Evolutionary conservation across 2,329 filamentous ascomycete species (phyloP).

Genomic region (Fusarium cyanostomum): DNA sequence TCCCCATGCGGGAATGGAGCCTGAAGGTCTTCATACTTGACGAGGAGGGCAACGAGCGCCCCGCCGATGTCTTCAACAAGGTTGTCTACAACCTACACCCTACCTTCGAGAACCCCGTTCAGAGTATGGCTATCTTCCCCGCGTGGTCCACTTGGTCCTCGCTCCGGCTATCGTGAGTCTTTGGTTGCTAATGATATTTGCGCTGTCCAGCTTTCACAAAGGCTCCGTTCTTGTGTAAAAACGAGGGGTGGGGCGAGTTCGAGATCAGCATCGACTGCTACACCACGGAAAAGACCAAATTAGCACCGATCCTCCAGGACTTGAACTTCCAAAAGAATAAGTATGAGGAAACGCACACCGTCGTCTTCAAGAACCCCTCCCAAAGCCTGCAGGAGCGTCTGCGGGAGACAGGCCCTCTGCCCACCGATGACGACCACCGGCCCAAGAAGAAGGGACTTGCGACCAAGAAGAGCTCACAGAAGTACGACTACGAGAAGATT

Average conservation of each 20-base stretch:
- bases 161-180: neutral
- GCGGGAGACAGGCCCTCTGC: conserved; percentile 86
- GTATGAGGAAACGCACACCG: conserved; percentile 84
- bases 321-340: conserved; percentile 85
- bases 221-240: conserved; percentile 86
- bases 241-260: conserved; percentile 99
- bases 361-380: conserved; percentile 93
- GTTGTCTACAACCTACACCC: conserved; percentile 93
- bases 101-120: conserved; percentile 85
- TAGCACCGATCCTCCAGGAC: conserved; percentile 79
- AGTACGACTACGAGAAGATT: conserved; percentile 91
- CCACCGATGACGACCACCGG: conserved; percentile 73
- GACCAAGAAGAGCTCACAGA: conserved; percentile 80
- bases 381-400: conserved; percentile 82
- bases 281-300: conserved; percentile 87
- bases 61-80: conserved; percentile 89
- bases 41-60: conserved; percentile 83
- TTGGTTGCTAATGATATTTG: conserved; percentile 25
- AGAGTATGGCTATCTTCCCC: conserved; percentile 70
- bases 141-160: neutral
- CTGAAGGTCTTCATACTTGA: conserved; percentile 87
- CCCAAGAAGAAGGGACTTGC: conserved; percentile 69
- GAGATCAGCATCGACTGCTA: conserved; percentile 89
- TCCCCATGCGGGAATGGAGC: conserved; percentile 92
- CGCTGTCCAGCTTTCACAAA: conserved; percentile 73